Conservation (phyloP, 306 rosid genomes). For the Rosa chinensis region DNA sequence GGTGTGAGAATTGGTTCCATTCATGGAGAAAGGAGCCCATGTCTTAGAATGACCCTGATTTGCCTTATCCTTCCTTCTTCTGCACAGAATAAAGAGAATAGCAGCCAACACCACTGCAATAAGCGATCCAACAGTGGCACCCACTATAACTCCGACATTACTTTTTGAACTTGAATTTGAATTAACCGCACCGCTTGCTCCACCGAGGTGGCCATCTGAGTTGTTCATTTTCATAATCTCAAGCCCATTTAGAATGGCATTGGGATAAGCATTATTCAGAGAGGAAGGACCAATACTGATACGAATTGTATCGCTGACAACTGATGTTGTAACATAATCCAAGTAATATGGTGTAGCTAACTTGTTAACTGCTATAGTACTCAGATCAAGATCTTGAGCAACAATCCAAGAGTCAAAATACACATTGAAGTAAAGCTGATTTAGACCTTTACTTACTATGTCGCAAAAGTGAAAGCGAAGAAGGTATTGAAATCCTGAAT, state of each 20-base stretch:
- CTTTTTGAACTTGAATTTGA: conserved; percentile 54
- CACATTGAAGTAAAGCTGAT: conserved; percentile 71
- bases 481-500: conserved; percentile 73
- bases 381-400: conserved; percentile 51
- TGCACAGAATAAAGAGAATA: conserved; percentile 45
- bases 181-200: conserved; percentile 19
- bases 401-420: conserved; percentile 56
- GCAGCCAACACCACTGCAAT: conserved; percentile 46
- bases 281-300: conserved; percentile 75
- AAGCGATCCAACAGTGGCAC: conserved; percentile 52
- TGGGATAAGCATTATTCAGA: conserved; percentile 41
- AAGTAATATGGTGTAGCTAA: conserved; percentile 55
- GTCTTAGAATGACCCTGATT: conserved; percentile 59
- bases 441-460: conserved; percentile 50
- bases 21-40: conserved; percentile 64
- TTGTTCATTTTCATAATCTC: conserved; percentile 92
- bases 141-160: conserved; percentile 54
- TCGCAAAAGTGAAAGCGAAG: conserved; percentile 89
- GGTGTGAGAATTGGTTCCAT: conserved; percentile 66
- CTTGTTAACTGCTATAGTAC: neutral
- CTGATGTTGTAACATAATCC: conserved; percentile 51
- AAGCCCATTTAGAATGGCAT: conserved; percentile 87
- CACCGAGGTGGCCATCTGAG: conserved; percentile 68
- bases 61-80: conserved; percentile 46
- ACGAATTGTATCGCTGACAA: conserved; percentile 34